Evolutionary conservation across 2,329 filamentous ascomycete species (phyloP), one percentile per base, ranked within the genome.

Genomic region (Microdochium trichocladiopsis): DNA sequence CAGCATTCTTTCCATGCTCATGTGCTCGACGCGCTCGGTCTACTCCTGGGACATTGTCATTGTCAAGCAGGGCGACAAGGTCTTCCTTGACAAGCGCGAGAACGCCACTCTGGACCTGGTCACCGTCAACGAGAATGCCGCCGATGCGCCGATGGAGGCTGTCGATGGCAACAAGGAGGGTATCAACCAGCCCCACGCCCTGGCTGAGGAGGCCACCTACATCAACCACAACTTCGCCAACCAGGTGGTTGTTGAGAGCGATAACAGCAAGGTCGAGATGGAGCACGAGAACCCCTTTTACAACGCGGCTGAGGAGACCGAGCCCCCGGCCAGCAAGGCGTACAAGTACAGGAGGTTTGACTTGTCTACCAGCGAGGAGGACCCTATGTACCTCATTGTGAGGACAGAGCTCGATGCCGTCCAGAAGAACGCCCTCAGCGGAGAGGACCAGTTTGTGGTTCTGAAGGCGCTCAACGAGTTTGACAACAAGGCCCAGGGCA

Each of bases 221-320:
- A 99, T 99, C 82, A 99, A 99, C 83, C 94, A 97, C 82, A 95
- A 97, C 79, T 99, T 99, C 72, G 88, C 90, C 61, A 90, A 95
- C 72, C 94, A 99, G 78, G 90, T 95, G 50, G 92, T 99, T 60
- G 72, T 83, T 62, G 94, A 99, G 77, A 87, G 80, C 61, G 83
- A 90, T 58, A 79, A 76, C 57, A 76, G 83, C 68, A 95, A 94
- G 78, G 79, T 91, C 58, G 82, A 88, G 61, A 94, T 97, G 85
- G 66, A 83, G 54, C 80, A 96, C 75, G 85, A 88, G 68, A 96
- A 97, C 76, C 94, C 94, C 65, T 99, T 99, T 83, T 96, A 99
- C 81, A 95, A 95, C 72, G 77, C 90, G 37, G 81, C 88, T 49
- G 91, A 95, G 68, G 93, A 97, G 76, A 91, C 89, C 53, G 93